Conservation (phyloP, 495 filamentous ascomycete genomes). For the Chaetomium cochliodes region DNA sequence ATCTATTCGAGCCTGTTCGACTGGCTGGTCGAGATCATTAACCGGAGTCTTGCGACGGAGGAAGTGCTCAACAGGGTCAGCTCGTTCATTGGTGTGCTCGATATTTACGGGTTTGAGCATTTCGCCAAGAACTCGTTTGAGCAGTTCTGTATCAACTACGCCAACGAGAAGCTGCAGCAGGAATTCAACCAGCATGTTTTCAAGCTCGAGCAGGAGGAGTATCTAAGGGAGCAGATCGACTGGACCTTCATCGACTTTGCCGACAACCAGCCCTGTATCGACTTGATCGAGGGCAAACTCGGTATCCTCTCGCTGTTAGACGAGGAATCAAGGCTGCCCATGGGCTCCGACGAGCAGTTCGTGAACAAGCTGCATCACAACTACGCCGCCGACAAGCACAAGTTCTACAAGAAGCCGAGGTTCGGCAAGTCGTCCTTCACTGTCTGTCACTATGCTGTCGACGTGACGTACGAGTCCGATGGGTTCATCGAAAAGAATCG, state of each 20-base stretch:
- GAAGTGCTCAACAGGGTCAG: slow-evolving; percentile 76
- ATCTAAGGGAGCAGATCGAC: slow-evolving; percentile 93
- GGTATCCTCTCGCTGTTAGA: slow-evolving; percentile 90
- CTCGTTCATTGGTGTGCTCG: slow-evolving; percentile 97
- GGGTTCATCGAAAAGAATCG: slow-evolving; percentile 99
- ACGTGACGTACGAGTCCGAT: slow-evolving; percentile 99
- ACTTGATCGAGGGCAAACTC: slow-evolving; percentile 95
- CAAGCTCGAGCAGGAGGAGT: slow-evolving; percentile 98
- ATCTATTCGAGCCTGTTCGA: slow-evolving; percentile 98
- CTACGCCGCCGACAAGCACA: slow-evolving; percentile 86
- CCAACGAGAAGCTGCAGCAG: slow-evolving; percentile 98
- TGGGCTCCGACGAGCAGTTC: slow-evolving; percentile 96
- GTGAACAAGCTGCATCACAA: slow-evolving; percentile 97
- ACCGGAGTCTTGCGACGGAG: slow-evolving; percentile 82
- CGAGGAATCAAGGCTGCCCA: slow-evolving; percentile 93
- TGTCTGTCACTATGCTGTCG: slow-evolving; percentile 97
- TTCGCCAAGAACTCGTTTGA: slow-evolving; percentile 99
- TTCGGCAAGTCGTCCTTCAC: slow-evolving; percentile 98
- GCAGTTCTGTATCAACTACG: slow-evolving; percentile 99
- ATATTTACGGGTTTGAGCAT: slow-evolving; percentile 99
- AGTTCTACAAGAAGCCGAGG: slow-evolving; percentile 96
- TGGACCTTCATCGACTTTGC: slow-evolving; percentile 99
- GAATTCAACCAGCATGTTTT: slow-evolving; percentile 99
- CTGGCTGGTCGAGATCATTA: slow-evolving; percentile 97
- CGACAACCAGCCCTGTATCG: slow-evolving; percentile 99